Base-by-base conservation (phyloP, 1,139 yeast genomes). In the Eremothecium cymbalariae region DNA sequence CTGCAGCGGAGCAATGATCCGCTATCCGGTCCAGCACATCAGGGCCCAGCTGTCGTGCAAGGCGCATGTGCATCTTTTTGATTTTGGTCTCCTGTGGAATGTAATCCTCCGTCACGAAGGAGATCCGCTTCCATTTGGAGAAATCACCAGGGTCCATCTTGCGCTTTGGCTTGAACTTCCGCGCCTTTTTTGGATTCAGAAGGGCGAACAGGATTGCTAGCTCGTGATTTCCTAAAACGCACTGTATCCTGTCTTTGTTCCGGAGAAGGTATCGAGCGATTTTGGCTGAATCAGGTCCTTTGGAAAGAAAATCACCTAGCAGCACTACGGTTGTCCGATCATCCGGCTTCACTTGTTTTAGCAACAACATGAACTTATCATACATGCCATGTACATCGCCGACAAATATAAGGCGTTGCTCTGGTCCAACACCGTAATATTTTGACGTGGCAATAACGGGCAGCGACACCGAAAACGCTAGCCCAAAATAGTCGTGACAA, bases 321-420 rank as follows among this genome's bases (percentile, higher is more conserved):
- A 86, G 63, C 6, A 55, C 48, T 14, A 51, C 39, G 4, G 45
- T 45, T 4, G 49, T 48, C 21, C 39, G 25, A 2, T 34, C 36
- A 28, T 40, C 43, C 13, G 40, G 25, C 15, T 42, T 41, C 3
- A 84, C 57, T 36, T 74, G 72, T 50, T 83, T 94, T 38, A 86
- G 57, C 31, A 88, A 62, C 32, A 65, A 59, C 38, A 56, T 52
- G 39, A 86, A 63, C 48, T 74, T 72, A 3, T 62, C 60, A 45
- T 67, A 73, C 48, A 79, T 77, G 2, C 96, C 97, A 57, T 88
- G 97, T 17, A 88, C 73, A 56, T 88, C 97, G 3, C 97, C 97
- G 21, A 88, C 67, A 37, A 86, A 54, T 11, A 88, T 66, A 20
- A 81, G 48, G 46, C 68, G 25, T 16, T 33, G 31, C 9, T 18